phyloP scores from a whole-genome alignment of 352 stramenopile genomes.

The Blastocystis hominis region DNA sequence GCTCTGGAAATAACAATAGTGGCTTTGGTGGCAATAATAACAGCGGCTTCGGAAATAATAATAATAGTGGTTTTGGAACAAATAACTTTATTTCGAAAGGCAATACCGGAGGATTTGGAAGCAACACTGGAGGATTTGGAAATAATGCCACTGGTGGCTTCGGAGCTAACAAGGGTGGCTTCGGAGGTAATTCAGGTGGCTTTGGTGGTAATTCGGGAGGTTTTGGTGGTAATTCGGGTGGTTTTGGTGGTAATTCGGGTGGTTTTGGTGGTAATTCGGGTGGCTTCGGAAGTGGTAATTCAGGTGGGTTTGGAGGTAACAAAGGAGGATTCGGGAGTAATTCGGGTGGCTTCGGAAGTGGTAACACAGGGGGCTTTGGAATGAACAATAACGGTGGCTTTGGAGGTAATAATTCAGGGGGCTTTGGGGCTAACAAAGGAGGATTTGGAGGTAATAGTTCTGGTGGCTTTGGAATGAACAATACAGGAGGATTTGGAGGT shows the following conservation, averaged over 20 bases:
- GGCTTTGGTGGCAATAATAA: constrained; percentile 6
- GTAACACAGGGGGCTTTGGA: background rate
- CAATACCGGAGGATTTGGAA: background rate
- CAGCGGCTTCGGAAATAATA: background rate
- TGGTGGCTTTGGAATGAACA: constrained; percentile 13
- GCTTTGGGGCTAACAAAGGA: background rate
- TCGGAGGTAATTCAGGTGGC: background rate
- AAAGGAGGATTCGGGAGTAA: background rate
- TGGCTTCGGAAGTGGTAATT: background rate
- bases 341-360: background rate
- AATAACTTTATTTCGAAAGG: background rate
- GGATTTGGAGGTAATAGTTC: background rate
- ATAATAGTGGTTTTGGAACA: background rate
- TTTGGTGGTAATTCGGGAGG: background rate
- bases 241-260: background rate
- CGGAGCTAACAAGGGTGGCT: background rate
- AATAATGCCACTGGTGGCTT: background rate
- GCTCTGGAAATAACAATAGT: background rate
- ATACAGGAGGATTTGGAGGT: background rate
- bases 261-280: background rate
- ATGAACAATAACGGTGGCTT: constrained; percentile 33
- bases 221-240: background rate
- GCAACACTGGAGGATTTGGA: background rate
- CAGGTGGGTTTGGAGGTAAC: background rate
- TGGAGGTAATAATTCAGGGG: background rate